Evolutionary conservation across 164 flowering plant genomes (phyloP).

Genomic region (Liquidambar formosana): DNA sequence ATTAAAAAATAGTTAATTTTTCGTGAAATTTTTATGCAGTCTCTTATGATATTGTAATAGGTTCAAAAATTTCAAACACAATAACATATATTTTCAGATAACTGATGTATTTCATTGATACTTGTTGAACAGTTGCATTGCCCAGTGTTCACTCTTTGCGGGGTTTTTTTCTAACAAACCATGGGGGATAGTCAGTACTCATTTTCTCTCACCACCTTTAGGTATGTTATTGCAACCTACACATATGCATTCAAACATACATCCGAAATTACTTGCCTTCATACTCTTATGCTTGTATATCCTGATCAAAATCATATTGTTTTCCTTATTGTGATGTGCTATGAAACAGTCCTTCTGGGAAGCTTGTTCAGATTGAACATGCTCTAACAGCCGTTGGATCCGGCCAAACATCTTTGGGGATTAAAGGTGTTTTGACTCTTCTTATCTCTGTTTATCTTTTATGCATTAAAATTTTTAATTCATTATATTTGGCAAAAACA

Average conservation of each 20-base stretch:
- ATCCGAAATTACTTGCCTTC: no score
- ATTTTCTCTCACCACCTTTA: constrained; percentile 76
- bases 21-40: no score
- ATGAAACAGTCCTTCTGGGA: constrained; percentile 84
- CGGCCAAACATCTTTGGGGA: constrained; percentile 95
- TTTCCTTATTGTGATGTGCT: neutral
- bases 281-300: no score
- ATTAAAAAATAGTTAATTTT: no score
- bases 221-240: constrained; percentile 27
- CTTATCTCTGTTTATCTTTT: neutral
- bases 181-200: constrained; percentile 87
- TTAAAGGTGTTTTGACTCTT: constrained; percentile 59
- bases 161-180: neutral
- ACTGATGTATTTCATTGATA: no score
- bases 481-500: no score
- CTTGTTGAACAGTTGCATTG: no score
- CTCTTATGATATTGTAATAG: no score
- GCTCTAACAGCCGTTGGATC: constrained; percentile 98
- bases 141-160: neutral
- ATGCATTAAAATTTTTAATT: no score
- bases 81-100: no score
- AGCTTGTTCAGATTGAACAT: constrained; percentile 98
- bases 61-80: no score
- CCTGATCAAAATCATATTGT: no score
- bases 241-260: neutral